Percentiles rank a stretch among this genome's conserved stretches.
These are phyloP conservation scores for Nicotiana rustica DNA, from an alignment of 305 asterid species.

Conservation along the genomic window DNA sequence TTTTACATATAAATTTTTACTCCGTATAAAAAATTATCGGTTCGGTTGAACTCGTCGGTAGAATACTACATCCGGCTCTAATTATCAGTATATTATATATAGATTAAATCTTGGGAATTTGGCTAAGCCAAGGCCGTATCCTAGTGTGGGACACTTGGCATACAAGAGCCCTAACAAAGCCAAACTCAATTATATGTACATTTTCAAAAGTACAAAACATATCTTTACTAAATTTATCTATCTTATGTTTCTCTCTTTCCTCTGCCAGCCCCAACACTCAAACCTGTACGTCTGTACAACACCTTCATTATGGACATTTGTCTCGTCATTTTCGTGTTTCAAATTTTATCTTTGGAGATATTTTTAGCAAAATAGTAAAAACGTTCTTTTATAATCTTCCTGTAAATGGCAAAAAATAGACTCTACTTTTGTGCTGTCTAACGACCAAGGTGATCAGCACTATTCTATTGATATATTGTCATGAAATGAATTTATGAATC, in stretches of 20 bases:
- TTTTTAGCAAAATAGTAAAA: background rate
- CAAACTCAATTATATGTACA: constrained; percentile 22
- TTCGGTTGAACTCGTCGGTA: no score
- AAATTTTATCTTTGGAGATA: background rate
- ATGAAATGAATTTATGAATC: background rate
- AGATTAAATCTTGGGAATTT: background rate
- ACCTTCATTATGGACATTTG: constrained; percentile 26
- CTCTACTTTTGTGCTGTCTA: background rate
- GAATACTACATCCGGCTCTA: no score
- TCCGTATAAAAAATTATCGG: no score
- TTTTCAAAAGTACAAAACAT: constrained; percentile 24
- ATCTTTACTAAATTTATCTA: constrained; percentile 18
- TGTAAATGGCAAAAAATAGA: background rate
- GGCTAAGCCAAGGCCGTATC: background rate
- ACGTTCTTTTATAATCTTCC: background rate
- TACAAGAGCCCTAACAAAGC: background rate
- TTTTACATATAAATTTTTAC: no score
- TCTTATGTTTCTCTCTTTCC: constrained; percentile 27
- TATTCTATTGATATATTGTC: background rate
- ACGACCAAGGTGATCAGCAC: background rate
- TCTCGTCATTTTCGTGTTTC: background rate
- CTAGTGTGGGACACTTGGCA: constrained; percentile 9
- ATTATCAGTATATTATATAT: no score
- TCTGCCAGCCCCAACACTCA: background rate
- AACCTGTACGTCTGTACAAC: background rate